Evolutionary conservation across 2,329 filamentous ascomycete species (phyloP), one percentile per base, ranked within the genome.

Genomic region (Diaporthe nobilis): DNA sequence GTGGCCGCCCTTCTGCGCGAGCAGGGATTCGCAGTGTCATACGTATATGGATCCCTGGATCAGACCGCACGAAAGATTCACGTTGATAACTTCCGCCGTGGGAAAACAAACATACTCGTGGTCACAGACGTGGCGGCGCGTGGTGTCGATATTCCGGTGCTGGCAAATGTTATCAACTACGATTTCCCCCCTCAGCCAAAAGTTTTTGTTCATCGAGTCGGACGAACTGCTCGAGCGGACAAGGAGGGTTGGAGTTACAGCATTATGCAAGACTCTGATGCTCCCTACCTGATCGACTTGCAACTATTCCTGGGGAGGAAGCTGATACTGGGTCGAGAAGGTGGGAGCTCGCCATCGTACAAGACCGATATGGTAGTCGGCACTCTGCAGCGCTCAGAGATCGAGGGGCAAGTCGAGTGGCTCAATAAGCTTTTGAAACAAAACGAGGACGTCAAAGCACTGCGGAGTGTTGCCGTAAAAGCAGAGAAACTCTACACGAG

Each of bases 111-210:
- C 79, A 95, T 99, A 65, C 86, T 99, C 12, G 96, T 99, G 3
- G 96, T 98, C 60, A 99, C 97, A 1, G 97, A 99, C 83, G 95
- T 99, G 72, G 97, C 97, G 20, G 97, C 97, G 31, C 91, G 97
- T 88, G 96, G 97, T 91, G 97, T 99, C 77, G 97, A 99, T 91
- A 98, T 99, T 79, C 97, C 97, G 0, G 91, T 98, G 63, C 89
- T 99, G 49, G 96, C 95, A 74, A 98, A 99, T 82, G 97, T 99
- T 76, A 96, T 99, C 87, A 98, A 99, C 87, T 99, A 98, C 85
- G 96, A 98, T 82, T 99, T 99, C 78, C 96, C 97, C 4, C 94
- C 96, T 2, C 97, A 98, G 81, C 95, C 97, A 28, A 99, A 99
- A 85, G 92, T 99, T 57, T 99, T 97, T 81, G 94, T 99, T 39